Conservation (phyloP, 768 basidiomycete genomes). For the Pleurotus cornucopiae region DNA sequence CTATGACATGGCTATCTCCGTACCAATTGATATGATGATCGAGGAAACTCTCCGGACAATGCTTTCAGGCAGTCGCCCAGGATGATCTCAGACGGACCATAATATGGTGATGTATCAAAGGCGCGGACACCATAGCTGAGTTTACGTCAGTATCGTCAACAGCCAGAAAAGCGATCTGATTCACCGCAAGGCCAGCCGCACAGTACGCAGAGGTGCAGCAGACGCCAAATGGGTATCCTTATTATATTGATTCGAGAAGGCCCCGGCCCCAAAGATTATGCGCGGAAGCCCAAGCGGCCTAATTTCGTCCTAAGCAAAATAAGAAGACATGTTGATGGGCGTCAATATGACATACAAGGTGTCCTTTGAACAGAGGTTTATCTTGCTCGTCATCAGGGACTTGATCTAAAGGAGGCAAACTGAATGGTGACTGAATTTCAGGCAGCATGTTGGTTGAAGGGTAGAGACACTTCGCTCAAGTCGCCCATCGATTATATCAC, state of each 20-base stretch:
- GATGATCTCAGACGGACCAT: constrained; percentile 76
- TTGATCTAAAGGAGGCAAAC: constrained; percentile 13
- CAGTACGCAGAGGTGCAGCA: constrained; percentile 55
- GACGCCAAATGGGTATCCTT: constrained; percentile 52
- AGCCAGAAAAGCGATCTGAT: constrained; percentile 9
- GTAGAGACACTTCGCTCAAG: neutral
- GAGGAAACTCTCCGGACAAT: constrained; percentile 67
- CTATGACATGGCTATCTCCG: constrained; percentile 10
- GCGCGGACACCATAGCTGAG: constrained; percentile 74
- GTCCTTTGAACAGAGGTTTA: constrained; percentile 30
- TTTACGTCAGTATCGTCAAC: constrained; percentile 5
- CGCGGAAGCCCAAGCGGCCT: constrained; percentile 35
- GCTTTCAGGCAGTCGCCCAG: constrained; percentile 62
- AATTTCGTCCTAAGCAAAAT: constrained; percentile 16
- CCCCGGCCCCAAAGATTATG: constrained; percentile 68
- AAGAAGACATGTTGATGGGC: neutral
- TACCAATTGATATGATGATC: constrained; percentile 74
- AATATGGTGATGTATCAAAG: constrained; percentile 81
- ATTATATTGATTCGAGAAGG: constrained; percentile 69
- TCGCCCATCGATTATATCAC: neutral
- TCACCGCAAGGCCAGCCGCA: constrained; percentile 75
- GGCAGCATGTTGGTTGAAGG: neutral
- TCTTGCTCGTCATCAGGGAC: constrained; percentile 29
- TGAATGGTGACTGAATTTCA: constrained; percentile 3
- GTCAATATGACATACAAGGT: constrained; percentile 29